Base-by-base conservation (phyloP, 805 yeast genomes). In the Saturnispora ahearnii region DNA sequence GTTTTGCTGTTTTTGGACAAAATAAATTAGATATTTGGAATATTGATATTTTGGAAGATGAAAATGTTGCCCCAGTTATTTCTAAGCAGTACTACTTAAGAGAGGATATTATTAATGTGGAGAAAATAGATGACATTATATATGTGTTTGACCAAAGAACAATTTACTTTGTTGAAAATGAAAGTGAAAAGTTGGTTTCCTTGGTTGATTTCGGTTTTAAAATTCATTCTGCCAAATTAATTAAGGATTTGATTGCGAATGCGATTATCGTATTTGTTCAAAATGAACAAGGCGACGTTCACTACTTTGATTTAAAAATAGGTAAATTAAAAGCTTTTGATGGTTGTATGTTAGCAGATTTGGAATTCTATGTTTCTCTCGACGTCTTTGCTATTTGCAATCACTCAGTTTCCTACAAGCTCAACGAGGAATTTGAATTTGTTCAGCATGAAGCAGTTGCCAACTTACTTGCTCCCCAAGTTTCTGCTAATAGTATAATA, bases 71-170 rank as follows among this genome's bases (percentile, higher is more conserved):
- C 6, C 24, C 44, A 22, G 15, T 12, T 3, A 40, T 46, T 3
- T 13, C 15, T 18, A 46, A 40, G 3, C 49, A 46, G 11, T 11
- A 38, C 7, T 12, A 34, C 1, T 37, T 59, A n/a, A 45, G 46
- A 1, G 13, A 31, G 3, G 32, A 47, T 1, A 36, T 63, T 5
- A 41, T 62, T 21, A 57, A 59, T 3, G 36, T 58, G 12, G n/a
- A 55, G 40, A 22, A 41, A 26, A 7, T 24, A 38, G 24, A 41
- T 28, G 24, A 50, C 44, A n/a, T 45, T 40, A 24, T 43, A 6
- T 29, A 43, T 52, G 45, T 53, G 8, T 51, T 54, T 28, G 53
- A 51, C 4, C 24, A 45, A 30, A 22, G 31, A 18, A 12, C n/a
- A 36, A n/a, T 59, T 55, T 3, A 41, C 51, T 3, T 31, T 52